Base-by-base conservation (phyloP, 768 basidiomycete genomes). In the Dacryopinax spathularia region DNA sequence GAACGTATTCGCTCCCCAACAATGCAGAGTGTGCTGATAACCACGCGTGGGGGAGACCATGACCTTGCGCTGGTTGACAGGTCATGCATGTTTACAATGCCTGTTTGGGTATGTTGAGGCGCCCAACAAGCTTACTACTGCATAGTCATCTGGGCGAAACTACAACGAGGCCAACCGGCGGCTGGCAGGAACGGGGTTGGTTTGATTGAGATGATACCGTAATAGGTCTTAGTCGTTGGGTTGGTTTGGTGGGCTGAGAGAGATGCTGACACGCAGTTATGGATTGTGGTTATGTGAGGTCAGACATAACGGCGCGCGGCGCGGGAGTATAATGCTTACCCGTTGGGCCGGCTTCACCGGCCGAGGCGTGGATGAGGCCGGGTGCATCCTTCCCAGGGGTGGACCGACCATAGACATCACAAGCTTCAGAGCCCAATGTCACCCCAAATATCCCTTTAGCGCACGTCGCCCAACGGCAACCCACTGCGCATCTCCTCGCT, bases 281-380 rank as follows among this genome's bases (percentile, higher is more conserved):
- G n/a, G n/a, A n/a, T 29, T 29, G 48, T 27, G 48, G 48, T 56
- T 22, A 56, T 3, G 5, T 56, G 48, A 56, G 48, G 13, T 56
- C 48, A 56, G 48, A 56, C 48, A 56, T n/a, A 10, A 37, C 13
- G 48, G 48, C 48, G 48, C 48, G 13, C 25, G 25, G 48, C 48
- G n/a, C n/a, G n/a, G 48, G 48, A 56, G 31, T 29, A 22, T 27
- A 29, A 27, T 56, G 48, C 48, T 56, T 56, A 56, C 48, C 48
- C 48, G 48, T 56, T 37, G 48, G 48, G 5, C 48, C 48, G 48
- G 48, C 48, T 22, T 56, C 48, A 29, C 48, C 48, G 48, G 48
- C 48, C 48, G 48, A 56, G 48, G 36, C 36, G 10, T 10, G n/a
- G 36, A n/a, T n/a, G n/a, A n/a, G 36, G n/a, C 48, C 13, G 29